Evolutionary conservation across 345 rosid genomes (phyloP).

Genomic region (Erysimum cheiranthoides): DNA sequence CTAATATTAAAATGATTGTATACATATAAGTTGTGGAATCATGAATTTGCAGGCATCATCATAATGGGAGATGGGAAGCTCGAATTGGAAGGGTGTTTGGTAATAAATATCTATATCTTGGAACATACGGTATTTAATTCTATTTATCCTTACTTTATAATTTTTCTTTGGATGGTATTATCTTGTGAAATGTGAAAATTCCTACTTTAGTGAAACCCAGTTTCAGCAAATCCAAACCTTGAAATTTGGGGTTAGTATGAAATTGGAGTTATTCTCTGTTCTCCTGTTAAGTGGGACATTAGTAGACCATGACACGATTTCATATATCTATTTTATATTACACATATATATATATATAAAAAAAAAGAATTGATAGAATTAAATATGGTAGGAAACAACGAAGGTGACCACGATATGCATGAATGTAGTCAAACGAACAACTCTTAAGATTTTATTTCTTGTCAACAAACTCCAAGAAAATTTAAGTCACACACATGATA

Average conservation of each 20-base stretch:
- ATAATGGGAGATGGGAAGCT: slow-evolving; percentile 86
- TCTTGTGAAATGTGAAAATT: slow-evolving; percentile 3
- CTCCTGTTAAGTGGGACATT: neutral
- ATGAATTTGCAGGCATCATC: slow-evolving; percentile 62
- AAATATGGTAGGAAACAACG: neutral
- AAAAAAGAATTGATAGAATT: neutral
- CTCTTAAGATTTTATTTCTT: neutral
- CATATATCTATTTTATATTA: neutral
- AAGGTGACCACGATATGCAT: slow-evolving; percentile 31
- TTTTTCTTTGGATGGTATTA: slow-evolving; percentile 7
- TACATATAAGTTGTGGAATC: slow-evolving; percentile 8
- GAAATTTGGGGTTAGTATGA: slow-evolving; percentile 9
- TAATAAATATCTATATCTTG: slow-evolving; percentile 77
- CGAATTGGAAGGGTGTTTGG: slow-evolving; percentile 82
- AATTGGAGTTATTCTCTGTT: neutral
- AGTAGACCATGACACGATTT: neutral
- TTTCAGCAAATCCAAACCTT: neutral
- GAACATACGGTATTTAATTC: slow-evolving; percentile 58
- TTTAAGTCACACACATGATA: slow-evolving; percentile 42
- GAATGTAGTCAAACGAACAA: slow-evolving; percentile 35
- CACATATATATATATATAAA: neutral
- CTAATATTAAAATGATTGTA: neutral
- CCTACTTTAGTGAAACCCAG: neutral
- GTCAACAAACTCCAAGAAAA: slow-evolving; percentile 42
- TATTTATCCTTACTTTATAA: neutral